These are phyloP conservation scores for Aspergillus cristatus DNA, from an alignment of 495 filamentous ascomycete species.

Conservation along the genomic window DNA sequence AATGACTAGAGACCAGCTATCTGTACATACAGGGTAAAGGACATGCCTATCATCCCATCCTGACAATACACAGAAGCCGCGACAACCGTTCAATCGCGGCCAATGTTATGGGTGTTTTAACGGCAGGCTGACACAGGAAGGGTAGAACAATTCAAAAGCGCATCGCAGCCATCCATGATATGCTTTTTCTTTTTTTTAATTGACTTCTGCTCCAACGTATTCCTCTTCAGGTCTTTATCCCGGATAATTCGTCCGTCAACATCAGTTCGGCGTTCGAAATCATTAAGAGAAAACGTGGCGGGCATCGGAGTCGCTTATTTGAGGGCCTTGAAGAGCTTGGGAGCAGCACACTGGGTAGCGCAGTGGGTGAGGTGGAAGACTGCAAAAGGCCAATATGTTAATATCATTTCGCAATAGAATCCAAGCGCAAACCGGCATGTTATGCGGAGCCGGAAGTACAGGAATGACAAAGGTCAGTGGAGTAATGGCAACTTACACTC, in stretches of 20 bases:
- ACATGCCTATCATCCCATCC: constrained; percentile 2
- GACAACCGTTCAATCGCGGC: constrained; percentile 3
- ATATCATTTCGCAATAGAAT: too few relatives aligned
- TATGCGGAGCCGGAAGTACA: too few relatives aligned
- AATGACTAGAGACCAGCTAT: constrained; percentile 40
- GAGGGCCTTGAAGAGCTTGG: constrained; percentile 84
- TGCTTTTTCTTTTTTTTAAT: background rate
- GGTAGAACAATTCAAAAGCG: background rate
- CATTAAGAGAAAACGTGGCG: constrained; percentile 6
- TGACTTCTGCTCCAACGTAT: background rate
- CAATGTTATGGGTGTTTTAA: background rate
- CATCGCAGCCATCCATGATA: constrained; percentile 1
- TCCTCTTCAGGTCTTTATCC: constrained; percentile 4
- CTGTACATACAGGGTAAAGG: constrained; percentile 39
- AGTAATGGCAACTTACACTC: constrained; percentile 66
- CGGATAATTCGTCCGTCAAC: too few relatives aligned
- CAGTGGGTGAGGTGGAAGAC: constrained; percentile 99
- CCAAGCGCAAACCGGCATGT: too few relatives aligned
- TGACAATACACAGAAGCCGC: constrained; percentile 8
- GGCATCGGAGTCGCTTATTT: constrained; percentile 53
- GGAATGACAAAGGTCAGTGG: too few relatives aligned
- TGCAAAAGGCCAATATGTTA: constrained; percentile 35
- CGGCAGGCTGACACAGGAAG: too few relatives aligned
- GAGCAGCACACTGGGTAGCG: constrained; percentile 81
- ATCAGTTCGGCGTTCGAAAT: too few relatives aligned